These are phyloP conservation scores for Fusarium pseudonygamai DNA, from an alignment of 2,329 filamentous ascomycete species.

Conservation along the genomic window DNA sequence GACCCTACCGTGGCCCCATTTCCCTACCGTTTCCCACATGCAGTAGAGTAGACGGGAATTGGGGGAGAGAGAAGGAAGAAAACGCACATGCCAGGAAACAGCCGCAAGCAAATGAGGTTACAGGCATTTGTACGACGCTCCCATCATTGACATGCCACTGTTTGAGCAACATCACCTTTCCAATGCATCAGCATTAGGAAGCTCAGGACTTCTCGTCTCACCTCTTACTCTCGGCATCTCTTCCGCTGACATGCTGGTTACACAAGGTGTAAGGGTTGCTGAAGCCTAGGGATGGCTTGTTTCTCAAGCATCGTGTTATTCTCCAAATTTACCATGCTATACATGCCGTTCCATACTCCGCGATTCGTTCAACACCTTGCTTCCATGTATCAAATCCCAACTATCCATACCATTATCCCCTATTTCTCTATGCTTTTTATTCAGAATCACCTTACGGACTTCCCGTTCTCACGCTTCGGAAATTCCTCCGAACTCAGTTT, in stretches of 20 bases:
- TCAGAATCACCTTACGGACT: constrained; percentile 14
- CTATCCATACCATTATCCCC: background rate
- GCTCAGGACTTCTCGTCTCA: constrained; percentile 1
- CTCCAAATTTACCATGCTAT: background rate
- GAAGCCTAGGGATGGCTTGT: background rate
- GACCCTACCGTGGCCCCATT: constrained; percentile 41
- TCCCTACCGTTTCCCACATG: constrained; percentile 19
- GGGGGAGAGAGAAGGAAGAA: background rate
- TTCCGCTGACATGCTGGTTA: constrained; percentile 9
- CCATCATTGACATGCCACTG: constrained; percentile 41
- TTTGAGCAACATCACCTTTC: constrained; percentile 16
- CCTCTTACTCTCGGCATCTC: constrained; percentile 24
- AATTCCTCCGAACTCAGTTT: constrained; percentile 17
- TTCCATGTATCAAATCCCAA: background rate
- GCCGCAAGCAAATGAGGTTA: constrained; percentile 40
- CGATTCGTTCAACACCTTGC: constrained; percentile 2
- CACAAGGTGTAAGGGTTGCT: background rate
- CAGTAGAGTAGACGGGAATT: background rate
- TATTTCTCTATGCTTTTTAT: background rate
- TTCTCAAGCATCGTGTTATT: background rate
- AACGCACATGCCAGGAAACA: constrained; percentile 43
- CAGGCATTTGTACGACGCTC: constrained; percentile 36
- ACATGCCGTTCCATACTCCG: background rate
- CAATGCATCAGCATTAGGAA: constrained; percentile 13
- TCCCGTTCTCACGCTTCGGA: constrained; percentile 19